phyloP scores from a whole-genome alignment of 768 basidiomycete genomes.

The Tulasnella calospora region DNA sequence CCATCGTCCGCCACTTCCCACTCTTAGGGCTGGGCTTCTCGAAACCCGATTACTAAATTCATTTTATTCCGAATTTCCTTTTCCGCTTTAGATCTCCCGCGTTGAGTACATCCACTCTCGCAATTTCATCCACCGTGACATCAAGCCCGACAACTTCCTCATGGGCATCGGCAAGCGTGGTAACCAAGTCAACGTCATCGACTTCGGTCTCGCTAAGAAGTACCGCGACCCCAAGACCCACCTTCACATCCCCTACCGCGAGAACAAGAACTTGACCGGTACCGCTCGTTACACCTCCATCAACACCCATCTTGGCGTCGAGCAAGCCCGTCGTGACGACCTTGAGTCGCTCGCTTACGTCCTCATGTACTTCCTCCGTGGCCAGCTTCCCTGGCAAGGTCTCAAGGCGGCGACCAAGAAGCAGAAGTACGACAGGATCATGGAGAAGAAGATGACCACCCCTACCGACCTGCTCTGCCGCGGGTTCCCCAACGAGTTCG shows the following conservation, averaged over 20 bases:
- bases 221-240: conserved; percentile 99
- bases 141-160: conserved; percentile 98
- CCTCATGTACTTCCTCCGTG: conserved; percentile 99
- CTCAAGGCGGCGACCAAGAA: conserved; percentile 99
- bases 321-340: conserved; percentile 97
- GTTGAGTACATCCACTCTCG: conserved; percentile 96
- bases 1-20: conserved; percentile 23
- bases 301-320: conserved; percentile 97
- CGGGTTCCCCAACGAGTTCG: conserved; percentile 99
- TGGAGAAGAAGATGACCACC: conserved; percentile 99
- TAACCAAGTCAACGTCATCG: conserved; percentile 96
- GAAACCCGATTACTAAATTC: background rate
- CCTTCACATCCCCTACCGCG: conserved; percentile 97
- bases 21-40: background rate
- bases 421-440: conserved; percentile 99
- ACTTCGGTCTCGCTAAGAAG: conserved; percentile 98
- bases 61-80: background rate
- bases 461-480: conserved; percentile 95
- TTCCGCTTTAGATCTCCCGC: conserved; percentile 66
- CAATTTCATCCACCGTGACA: conserved; percentile 91
- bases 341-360: conserved; percentile 98
- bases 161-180: conserved; percentile 99
- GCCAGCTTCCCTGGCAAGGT: conserved; percentile 97
- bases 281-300: conserved; percentile 99
- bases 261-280: conserved; percentile 99